Evolutionary conservation across 495 filamentous ascomycete genomes (phyloP).

Genomic region (Xylaria intraflava): DNA sequence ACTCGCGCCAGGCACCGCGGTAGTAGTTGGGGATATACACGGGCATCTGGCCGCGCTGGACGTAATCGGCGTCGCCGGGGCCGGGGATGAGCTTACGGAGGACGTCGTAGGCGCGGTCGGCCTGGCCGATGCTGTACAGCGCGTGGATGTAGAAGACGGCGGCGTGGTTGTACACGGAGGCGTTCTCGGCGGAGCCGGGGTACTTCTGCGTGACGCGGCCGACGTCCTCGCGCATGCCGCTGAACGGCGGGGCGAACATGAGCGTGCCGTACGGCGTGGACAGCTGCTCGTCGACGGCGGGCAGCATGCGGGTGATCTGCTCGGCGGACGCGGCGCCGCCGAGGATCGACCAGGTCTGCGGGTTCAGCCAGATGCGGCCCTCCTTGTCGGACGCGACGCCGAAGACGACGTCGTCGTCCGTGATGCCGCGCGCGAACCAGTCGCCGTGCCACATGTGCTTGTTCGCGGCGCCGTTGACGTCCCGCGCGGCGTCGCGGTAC

Average conservation of each 20-base stretch:
- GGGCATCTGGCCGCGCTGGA: constrained; percentile 48
- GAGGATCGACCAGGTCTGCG: constrained; percentile 49
- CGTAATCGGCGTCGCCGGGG: constrained; percentile 44
- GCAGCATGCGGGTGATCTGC: constrained; percentile 40
- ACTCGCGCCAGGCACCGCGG: constrained; percentile 44
- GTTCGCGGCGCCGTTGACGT: constrained; percentile 46
- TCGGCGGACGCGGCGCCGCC: constrained; percentile 41
- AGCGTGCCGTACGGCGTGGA: constrained; percentile 46
- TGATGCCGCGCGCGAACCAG: constrained; percentile 53
- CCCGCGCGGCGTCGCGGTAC: constrained; percentile 39
- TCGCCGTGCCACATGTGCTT: constrained; percentile 48
- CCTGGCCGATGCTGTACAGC: constrained; percentile 43
- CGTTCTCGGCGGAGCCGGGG: constrained; percentile 51
- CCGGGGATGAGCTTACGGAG: constrained; percentile 49
- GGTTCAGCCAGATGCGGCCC: constrained; percentile 53
- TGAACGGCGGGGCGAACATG: constrained; percentile 50
- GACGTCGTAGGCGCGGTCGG: constrained; percentile 42
- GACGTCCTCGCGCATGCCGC: constrained; percentile 51
- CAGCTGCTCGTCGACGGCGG: constrained; percentile 44
- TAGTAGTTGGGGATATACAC: constrained; percentile 54
- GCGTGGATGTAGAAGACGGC: constrained; percentile 47
- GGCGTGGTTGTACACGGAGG: constrained; percentile 52
- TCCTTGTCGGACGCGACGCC: constrained; percentile 44
- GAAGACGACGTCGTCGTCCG: constrained; percentile 47
- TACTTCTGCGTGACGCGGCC: constrained; percentile 54